Percentiles rank a stretch among this genome's conserved stretches.
Evolutionary conservation across 257 asterid species (phyloP).

Genomic region (Rauvolfia tetraphylla): DNA sequence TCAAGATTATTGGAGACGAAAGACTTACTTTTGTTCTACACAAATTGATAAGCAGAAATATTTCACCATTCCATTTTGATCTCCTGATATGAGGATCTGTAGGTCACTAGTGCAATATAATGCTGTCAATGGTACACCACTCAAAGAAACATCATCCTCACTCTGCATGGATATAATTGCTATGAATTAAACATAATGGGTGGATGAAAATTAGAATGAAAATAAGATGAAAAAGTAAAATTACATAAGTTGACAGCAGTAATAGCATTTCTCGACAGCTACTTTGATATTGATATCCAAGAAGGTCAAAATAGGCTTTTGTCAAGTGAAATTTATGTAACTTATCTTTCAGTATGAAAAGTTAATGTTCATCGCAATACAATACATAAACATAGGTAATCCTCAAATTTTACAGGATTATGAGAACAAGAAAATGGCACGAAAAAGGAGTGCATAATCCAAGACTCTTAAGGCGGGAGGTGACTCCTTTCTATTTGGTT

Average conservation of each 20-base stretch:
- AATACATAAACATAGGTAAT: neutral
- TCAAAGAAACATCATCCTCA: constrained; percentile 61
- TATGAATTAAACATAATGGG: neutral
- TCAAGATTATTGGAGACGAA: neutral
- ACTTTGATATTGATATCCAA: neutral
- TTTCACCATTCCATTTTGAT: constrained; percentile 80
- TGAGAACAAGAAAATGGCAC: neutral
- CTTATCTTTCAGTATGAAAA: neutral
- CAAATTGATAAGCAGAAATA: constrained; percentile 16
- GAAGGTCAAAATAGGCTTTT: no score
- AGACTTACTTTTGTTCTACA: neutral
- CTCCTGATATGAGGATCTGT: constrained; percentile 69
- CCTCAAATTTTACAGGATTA: neutral
- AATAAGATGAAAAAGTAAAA: neutral
- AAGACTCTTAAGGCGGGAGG: neutral
- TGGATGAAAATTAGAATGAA: neutral
- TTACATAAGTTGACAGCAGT: neutral
- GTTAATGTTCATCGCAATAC: neutral
- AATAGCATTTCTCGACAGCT: neutral
- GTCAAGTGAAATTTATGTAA: neutral
- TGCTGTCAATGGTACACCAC: constrained; percentile 73
- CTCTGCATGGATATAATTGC: constrained; percentile 46
- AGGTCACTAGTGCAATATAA: constrained; percentile 52
- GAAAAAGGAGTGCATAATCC: no score
- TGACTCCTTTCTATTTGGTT: neutral